Base-by-base conservation (phyloP, 2,329 filamentous ascomycete species). In the Blastomyces parvus region DNA sequence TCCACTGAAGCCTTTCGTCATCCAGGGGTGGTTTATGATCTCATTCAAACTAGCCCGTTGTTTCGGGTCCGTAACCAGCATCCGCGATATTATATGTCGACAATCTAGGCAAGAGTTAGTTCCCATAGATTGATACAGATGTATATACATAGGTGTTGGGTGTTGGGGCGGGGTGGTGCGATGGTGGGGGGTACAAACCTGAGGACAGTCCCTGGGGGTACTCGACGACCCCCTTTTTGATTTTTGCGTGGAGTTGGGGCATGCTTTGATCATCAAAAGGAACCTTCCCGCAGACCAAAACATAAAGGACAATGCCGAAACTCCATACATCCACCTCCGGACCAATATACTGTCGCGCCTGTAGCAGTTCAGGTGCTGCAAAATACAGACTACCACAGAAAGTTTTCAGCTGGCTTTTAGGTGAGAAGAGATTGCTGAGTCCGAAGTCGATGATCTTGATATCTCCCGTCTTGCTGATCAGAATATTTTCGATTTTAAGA, bases 401-500 rank as follows among this genome's bases (percentile, higher is more conserved):
- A 0, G 94, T 99, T 78, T 96, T 97, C 64, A 97, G 83, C 66
- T 95, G 88, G 66, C 84, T 85, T 55, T 87, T 83, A 0, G 94
- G 94, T 7, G 91, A 88, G 76, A 97, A 99, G 4, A 97, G 84
- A 71, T 99, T 99, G 80, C 93, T 97, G 62, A 99, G 82, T 38
- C 93, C 94, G 75, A 99, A 99, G 74, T 99, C 94, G 69, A 99
- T 99, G 70, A 99, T 97, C 75, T 97, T 97, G 77, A 99, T 99
- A 73, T 99, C 94, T 50, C 94, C 94, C 1, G 90, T 97, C 81
- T 97, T 97, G 82, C 91, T 97, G 78, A 99, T 99, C 65, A 99
- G 84, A 62, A 99, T 99, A 74, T 99, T 99, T 76, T 97, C 94
- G 69, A 99, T 99, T 82, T 99, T 99, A 68, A 99, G 79, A 74